Evolutionary conservation across 1,284 basidiomycete species (phyloP).

Genomic region (Rhodotorula sp.): DNA sequence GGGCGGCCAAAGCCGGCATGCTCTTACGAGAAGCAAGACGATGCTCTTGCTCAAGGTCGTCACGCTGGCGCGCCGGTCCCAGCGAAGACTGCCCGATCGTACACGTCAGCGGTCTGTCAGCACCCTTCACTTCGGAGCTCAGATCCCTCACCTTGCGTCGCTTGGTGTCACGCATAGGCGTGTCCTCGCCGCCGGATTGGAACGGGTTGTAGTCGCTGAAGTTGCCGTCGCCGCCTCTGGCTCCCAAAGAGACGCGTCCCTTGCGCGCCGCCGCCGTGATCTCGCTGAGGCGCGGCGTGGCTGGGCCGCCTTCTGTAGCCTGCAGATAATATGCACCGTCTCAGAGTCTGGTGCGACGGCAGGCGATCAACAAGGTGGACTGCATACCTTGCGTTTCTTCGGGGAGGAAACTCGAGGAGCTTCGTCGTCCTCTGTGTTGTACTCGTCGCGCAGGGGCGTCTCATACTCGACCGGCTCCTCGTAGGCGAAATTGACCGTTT

Average conservation of each 20-base stretch:
- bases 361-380: neutral
- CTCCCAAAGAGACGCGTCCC: neutral
- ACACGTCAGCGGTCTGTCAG: neutral
- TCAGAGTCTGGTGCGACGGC: neutral
- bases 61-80: constrained; percentile 8
- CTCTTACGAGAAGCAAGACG: neutral
- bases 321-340: neutral
- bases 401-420: constrained; percentile 2
- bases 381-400: constrained; percentile 25
- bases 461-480: constrained; percentile 18
- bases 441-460: constrained; percentile 6
- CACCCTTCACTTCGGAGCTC: too few species aligned
- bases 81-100: constrained; percentile 24
- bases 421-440: constrained; percentile 12
- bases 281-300: constrained; percentile 8
- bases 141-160: constrained; percentile 29
- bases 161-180: constrained; percentile 47
- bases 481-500: neutral
- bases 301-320: neutral
- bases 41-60: neutral
- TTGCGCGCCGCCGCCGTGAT: neutral
- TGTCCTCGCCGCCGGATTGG: constrained; percentile 54
- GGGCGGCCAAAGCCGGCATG: constrained; percentile 2
- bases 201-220: constrained; percentile 58
- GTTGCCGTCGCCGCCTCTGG: constrained; percentile 4